Percentiles rank a stretch among this genome's conserved stretches.
Evolutionary conservation across 1,284 basidiomycete species (phyloP).

Genomic region (Bjerkandera adusta): DNA sequence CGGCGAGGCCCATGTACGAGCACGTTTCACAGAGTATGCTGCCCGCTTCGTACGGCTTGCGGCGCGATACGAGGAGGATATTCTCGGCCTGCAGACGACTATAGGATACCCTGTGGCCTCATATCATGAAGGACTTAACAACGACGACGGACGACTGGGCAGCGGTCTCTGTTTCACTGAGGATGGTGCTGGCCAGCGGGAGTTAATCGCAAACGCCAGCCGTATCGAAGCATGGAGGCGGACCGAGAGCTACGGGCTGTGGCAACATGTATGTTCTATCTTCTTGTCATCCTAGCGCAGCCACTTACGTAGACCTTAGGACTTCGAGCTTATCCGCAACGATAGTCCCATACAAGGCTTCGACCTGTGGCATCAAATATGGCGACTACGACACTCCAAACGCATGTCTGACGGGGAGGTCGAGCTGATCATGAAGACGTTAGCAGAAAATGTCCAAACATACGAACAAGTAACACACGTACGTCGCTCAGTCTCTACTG

Average conservation of each 20-base stretch:
- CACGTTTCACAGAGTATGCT: constrained; percentile 77
- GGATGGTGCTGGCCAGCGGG: constrained; percentile 53
- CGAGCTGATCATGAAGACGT: constrained; percentile 70
- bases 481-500: constrained; percentile 23
- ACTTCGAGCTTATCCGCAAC: constrained; percentile 47
- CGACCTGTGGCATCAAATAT: constrained; percentile 74
- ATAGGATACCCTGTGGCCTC: constrained; percentile 58
- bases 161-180: constrained; percentile 71
- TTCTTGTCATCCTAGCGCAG: not conserved
- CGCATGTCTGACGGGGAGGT: constrained; percentile 64
- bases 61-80: constrained; percentile 77
- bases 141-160: constrained; percentile 48
- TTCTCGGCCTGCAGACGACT: constrained; percentile 53
- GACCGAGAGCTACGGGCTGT: constrained; percentile 66
- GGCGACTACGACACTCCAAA: constrained; percentile 61
- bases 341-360: constrained; percentile 56
- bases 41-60: constrained; percentile 73
- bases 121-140: constrained; percentile 38
- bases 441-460: constrained; percentile 66
- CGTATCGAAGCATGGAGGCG: constrained; percentile 81
- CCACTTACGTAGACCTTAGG: constrained; percentile 36
- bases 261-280: constrained; percentile 48
- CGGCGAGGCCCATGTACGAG: constrained; percentile 77
- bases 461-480: constrained; percentile 93
- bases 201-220: constrained; percentile 65